Conservation (phyloP, 768 basidiomycete genomes). For the Filobasidium floriforme region DNA sequence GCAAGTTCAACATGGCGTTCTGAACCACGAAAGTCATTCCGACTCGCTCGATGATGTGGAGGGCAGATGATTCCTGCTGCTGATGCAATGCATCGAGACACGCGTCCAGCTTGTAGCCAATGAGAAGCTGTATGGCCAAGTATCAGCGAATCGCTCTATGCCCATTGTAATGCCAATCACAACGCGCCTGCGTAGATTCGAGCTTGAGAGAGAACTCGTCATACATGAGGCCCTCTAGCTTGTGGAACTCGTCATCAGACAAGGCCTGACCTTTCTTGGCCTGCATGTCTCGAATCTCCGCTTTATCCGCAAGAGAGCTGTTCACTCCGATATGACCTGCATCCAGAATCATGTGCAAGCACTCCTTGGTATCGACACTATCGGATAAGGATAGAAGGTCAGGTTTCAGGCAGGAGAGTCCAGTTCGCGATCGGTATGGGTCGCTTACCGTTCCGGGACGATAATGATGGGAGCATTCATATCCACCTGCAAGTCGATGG, state of each 20-base stretch:
- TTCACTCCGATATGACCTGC: slow-evolving; percentile 93
- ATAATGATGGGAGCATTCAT: slow-evolving; percentile 96
- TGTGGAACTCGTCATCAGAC: slow-evolving; percentile 73
- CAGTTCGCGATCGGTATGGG: background rate
- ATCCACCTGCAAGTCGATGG: slow-evolving; percentile 90
- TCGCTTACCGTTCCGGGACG: slow-evolving; percentile 76
- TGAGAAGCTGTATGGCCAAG: slow-evolving; percentile 61
- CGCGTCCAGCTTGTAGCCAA: slow-evolving; percentile 72
- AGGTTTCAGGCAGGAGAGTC: background rate
- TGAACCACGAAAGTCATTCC: slow-evolving; percentile 82
- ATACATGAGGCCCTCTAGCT: slow-evolving; percentile 88
- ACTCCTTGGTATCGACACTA: slow-evolving; percentile 66
- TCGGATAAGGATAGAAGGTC: background rate
- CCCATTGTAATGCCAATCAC: background rate
- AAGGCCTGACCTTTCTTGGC: slow-evolving; percentile 77
- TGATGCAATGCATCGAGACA: slow-evolving; percentile 71
- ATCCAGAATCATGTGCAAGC: slow-evolving; percentile 84
- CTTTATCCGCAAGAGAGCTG: slow-evolving; percentile 80
- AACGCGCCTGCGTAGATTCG: slow-evolving; percentile 74
- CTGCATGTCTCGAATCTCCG: slow-evolving; percentile 65
- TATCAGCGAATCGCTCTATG: background rate
- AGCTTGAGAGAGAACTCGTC: slow-evolving; percentile 77
- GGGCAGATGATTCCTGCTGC: slow-evolving; percentile 49
- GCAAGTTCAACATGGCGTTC: slow-evolving; percentile 79
- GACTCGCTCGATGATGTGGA: slow-evolving; percentile 86